Conservation (phyloP, 768 basidiomycete genomes). For the Suillus clintonianus region DNA sequence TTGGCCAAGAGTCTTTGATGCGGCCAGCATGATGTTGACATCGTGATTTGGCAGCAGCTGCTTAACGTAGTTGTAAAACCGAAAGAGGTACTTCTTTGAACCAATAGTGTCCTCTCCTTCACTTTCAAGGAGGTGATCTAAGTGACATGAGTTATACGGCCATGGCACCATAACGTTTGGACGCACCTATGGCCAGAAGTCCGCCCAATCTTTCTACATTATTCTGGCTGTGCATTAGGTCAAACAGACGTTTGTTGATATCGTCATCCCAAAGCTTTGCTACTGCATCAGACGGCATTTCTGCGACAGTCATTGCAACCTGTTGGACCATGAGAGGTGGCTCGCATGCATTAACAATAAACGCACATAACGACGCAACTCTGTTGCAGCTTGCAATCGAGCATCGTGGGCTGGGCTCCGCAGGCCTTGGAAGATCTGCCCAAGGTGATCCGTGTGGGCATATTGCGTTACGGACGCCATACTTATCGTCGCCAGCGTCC, state of each 20-base stretch:
- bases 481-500: conserved; percentile 22
- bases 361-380: conserved; percentile 75
- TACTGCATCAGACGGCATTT: conserved; percentile 80
- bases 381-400: conserved; percentile 67
- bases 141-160: conserved; percentile 9
- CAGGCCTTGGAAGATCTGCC: conserved; percentile 67
- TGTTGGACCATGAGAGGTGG: conserved; percentile 30
- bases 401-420: conserved; percentile 65
- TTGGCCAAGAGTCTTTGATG: conserved; percentile 88
- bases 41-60: conserved; percentile 89
- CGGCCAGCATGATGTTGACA: conserved; percentile 90
- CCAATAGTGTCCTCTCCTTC: conserved; percentile 82
- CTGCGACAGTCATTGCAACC: conserved; percentile 73
- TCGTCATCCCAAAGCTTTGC: conserved; percentile 85
- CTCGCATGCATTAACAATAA: conserved; percentile 8
- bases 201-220: conserved; percentile 83
- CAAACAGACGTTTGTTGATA: conserved; percentile 77
- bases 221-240: conserved; percentile 80
- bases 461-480: conserved; percentile 67
- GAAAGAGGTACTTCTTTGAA: conserved; percentile 77
- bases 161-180: background rate
- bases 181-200: conserved; percentile 81
- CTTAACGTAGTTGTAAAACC: conserved; percentile 92
- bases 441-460: conserved; percentile 61
- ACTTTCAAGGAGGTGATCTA: conserved; percentile 75